These are phyloP conservation scores for Hypomyces rosellus DNA, from an alignment of 2,329 filamentous ascomycete species.

Conservation along the genomic window DNA sequence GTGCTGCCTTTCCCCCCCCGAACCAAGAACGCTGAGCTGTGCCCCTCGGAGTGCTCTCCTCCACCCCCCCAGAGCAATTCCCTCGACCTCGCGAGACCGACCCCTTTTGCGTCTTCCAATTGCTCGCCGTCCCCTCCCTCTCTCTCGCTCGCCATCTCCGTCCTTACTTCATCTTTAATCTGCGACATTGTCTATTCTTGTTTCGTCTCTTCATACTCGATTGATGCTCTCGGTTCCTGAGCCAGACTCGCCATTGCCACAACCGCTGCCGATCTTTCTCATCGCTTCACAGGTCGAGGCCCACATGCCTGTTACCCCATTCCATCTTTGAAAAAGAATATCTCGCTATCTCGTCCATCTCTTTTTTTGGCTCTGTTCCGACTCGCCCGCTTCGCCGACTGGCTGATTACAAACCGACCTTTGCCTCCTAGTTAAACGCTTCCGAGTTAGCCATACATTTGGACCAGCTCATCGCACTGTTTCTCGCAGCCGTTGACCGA, in stretches of 20 bases:
- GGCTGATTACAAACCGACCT: background rate
- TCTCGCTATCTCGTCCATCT: background rate
- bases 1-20: background rate
- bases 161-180: background rate
- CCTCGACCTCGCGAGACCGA: background rate
- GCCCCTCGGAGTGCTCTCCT: constrained; percentile 1
- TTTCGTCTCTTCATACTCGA: background rate
- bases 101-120: constrained; percentile 4
- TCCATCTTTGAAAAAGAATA: background rate
- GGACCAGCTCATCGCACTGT: background rate
- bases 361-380: background rate
- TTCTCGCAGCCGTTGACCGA: constrained; percentile 1
- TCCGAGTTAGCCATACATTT: background rate
- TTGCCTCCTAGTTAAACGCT: background rate
- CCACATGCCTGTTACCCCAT: background rate
- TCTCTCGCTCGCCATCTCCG: background rate
- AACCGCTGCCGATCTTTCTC: background rate
- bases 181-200: background rate
- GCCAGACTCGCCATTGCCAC: background rate
- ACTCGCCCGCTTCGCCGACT: background rate
- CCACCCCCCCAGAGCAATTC: background rate
- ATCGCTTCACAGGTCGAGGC: background rate
- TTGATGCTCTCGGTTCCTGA: background rate
- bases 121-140: background rate
- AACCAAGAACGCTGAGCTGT: background rate